A percentile compares a stretch with the other conserved stretches of the same genome.
Conservation (phyloP, 1,284 basidiomycete species). For the Phaffia rhodozyma region DNA sequence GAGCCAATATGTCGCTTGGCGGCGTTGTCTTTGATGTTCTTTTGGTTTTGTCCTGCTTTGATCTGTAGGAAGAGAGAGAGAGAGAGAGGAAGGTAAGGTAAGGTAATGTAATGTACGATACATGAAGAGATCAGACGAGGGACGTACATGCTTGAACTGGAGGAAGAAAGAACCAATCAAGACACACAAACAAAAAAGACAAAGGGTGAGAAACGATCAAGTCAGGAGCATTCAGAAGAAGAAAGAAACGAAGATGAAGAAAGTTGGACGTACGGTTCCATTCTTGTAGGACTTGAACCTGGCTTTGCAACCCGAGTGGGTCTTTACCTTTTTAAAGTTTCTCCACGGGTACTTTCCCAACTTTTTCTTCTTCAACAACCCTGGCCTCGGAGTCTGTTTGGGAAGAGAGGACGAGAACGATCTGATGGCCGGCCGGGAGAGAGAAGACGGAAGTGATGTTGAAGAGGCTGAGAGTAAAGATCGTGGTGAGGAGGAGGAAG, state of each 20-base stretch:
- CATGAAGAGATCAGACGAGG: neutral
- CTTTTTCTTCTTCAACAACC: neutral
- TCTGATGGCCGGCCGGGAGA: neutral
- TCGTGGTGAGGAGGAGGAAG: neutral
- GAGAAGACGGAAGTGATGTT: neutral
- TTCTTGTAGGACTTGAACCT: constrained; percentile 17
- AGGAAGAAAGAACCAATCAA: no score
- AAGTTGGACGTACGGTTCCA: constrained; percentile 1
- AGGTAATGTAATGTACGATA: neutral
- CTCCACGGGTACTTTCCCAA: neutral
- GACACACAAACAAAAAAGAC: no score
- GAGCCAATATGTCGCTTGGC: no score
- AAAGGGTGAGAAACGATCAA: neutral
- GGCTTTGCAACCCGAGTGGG: constrained; percentile 2
- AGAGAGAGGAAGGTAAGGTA: neutral
- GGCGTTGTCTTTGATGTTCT: neutral
- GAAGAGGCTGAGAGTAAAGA: neutral
- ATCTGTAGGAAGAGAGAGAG: neutral
- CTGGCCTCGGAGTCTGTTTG: neutral
- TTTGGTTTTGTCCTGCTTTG: constrained; percentile 9
- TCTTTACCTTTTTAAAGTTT: neutral
- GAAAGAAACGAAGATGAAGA: neutral
- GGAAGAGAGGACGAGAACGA: neutral
- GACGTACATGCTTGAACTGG: constrained; percentile 18
- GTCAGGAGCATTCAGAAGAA: neutral